Evolutionary conservation across 306 rosid genomes (phyloP).

Genomic region (Lotus japonicus): DNA sequence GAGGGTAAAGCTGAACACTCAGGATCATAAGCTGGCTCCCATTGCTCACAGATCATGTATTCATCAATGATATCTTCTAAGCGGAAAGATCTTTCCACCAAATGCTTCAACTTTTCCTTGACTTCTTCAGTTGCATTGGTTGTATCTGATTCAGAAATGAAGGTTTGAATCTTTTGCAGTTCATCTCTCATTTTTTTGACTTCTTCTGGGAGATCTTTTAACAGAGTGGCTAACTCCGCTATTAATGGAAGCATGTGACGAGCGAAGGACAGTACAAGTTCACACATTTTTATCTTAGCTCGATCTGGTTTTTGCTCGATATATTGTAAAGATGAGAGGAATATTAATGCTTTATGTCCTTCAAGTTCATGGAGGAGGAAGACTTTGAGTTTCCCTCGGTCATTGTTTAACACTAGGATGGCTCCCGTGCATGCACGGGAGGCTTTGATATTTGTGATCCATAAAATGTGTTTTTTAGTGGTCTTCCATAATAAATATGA

Average conservation of each 20-base stretch:
- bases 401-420: too few relatives aligned
- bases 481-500: too few relatives aligned
- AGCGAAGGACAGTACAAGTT: background rate
- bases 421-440: too few relatives aligned
- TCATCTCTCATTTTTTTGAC: background rate
- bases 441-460: too few relatives aligned
- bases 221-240: too few relatives aligned
- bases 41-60: background rate
- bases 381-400: too few relatives aligned
- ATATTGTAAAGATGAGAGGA: too few relatives aligned
- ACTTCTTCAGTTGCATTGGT: background rate
- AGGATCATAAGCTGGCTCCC: background rate
- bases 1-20: too few relatives aligned
- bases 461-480: too few relatives aligned
- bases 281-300: background rate
- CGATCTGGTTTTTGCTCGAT: too few relatives aligned
- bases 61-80: constrained; percentile 14
- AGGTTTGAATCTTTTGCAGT: background rate
- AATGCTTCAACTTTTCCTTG: background rate
- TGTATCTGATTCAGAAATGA: background rate
- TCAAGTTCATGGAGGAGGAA: too few relatives aligned
- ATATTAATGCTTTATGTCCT: too few relatives aligned
- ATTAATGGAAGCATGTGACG: background rate
- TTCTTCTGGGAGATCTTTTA: background rate
- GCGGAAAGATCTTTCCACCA: background rate